Conservation (phyloP, 192 early-diverging fungal genomes). For the Coemansia sp. region DNA sequence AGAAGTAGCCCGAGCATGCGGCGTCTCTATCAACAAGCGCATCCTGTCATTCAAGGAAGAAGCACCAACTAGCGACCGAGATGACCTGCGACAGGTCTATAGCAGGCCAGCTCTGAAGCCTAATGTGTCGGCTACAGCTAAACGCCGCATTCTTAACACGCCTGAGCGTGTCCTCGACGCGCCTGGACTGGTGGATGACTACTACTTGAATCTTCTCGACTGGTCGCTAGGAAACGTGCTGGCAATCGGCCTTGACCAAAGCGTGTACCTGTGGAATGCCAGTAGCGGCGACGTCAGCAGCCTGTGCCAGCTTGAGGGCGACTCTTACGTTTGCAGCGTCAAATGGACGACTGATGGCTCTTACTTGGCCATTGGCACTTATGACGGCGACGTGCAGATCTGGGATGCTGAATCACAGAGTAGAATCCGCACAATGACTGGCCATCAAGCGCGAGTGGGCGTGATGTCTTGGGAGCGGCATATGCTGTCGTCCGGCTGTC, state of each 20-base stretch:
- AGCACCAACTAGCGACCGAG: constrained; percentile 61
- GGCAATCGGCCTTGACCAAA: constrained; percentile 81
- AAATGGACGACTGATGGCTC: constrained; percentile 72
- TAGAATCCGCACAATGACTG: constrained; percentile 80
- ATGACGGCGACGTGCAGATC: constrained; percentile 80
- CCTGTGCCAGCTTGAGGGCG: constrained; percentile 50
- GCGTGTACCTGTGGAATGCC: constrained; percentile 92
- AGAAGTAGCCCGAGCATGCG: constrained; percentile 76
- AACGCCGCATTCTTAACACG: constrained; percentile 72
- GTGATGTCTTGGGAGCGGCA: constrained; percentile 83
- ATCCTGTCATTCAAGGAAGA: constrained; percentile 80
- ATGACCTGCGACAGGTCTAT: constrained; percentile 60
- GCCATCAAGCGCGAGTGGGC: constrained; percentile 77
- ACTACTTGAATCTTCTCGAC: constrained; percentile 92
- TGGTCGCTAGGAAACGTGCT: constrained; percentile 82
- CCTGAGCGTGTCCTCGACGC: constrained; percentile 89
- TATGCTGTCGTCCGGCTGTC: constrained; percentile 78
- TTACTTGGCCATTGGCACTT: constrained; percentile 69
- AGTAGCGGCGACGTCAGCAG: constrained; percentile 60
- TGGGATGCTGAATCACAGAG: constrained; percentile 81
- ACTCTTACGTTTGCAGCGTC: constrained; percentile 66
- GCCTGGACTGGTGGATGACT: constrained; percentile 86
- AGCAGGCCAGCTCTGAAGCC: constrained; percentile 36
- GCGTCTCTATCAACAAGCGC: constrained; percentile 73
- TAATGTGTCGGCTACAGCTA: constrained; percentile 22